Evolutionary conservation across 805 yeast genomes (phyloP).

Genomic region (Sporopachydermia quercuum): DNA sequence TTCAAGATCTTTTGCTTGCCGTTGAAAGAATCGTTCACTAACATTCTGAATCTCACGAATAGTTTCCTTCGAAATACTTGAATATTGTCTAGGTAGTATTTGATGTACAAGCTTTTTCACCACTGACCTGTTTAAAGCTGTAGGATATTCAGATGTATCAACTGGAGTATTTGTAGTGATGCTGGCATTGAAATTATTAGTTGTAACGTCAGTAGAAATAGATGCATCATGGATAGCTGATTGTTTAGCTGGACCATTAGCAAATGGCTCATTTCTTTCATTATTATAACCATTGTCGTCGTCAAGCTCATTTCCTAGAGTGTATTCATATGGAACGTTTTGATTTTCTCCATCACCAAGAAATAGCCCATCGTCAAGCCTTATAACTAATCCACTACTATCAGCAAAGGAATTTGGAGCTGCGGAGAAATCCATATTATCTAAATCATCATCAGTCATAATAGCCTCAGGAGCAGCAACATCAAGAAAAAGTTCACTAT

Average conservation of each 20-base stretch:
- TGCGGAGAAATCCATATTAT: background rate
- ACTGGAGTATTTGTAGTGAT: background rate
- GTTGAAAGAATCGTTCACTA: constrained; percentile 17
- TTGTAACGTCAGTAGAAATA: background rate
- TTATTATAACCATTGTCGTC: no score
- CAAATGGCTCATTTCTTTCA: background rate
- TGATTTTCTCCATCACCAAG: background rate
- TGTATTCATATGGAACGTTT: no score
- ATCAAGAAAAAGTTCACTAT: constrained; percentile 9
- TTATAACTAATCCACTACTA: background rate
- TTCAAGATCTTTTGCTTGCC: constrained; percentile 14
- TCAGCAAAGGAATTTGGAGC: background rate
- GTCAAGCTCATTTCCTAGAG: no score
- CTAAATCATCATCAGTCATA: constrained; percentile 7
- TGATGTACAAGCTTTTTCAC: background rate
- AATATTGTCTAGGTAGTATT: constrained; percentile 5
- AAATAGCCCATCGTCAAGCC: background rate
- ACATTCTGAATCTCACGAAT: constrained; percentile 12
- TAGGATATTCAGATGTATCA: background rate
- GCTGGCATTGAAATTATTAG: background rate
- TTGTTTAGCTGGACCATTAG: background rate
- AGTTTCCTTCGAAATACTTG: constrained; percentile 10
- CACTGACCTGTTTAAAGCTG: background rate
- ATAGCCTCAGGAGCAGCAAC: constrained; percentile 16
- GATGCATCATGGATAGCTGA: background rate